These are phyloP conservation scores for Combretum micranthum DNA, from an alignment of 345 rosid species.

Conservation along the genomic window DNA sequence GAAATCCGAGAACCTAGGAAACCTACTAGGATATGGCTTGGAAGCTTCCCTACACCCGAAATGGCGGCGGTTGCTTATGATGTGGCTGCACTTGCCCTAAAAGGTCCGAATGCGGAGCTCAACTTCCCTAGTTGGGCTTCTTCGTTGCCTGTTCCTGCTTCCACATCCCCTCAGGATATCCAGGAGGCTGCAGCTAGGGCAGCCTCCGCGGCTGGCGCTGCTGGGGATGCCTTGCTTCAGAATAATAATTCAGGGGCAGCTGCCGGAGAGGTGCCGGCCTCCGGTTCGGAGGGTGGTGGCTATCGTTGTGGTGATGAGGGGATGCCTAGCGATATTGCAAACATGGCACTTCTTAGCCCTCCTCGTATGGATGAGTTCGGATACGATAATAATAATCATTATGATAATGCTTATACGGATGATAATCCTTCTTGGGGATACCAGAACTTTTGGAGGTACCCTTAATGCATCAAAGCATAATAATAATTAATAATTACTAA, in stretches of 20 bases:
- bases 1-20: constrained; percentile 20
- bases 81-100: constrained; percentile 17
- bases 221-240: constrained; percentile 9
- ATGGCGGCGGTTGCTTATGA: constrained; percentile 22
- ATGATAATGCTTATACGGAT: neutral
- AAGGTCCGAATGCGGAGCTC: constrained; percentile 16
- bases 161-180: constrained; percentile 11
- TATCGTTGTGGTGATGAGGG: constrained; percentile 64
- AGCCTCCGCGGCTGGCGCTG: constrained; percentile 14
- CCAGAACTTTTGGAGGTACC: constrained; percentile 15
- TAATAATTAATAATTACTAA: no score
- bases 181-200: constrained; percentile 20
- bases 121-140: constrained; percentile 15
- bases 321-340: constrained; percentile 66
- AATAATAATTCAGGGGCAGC: neutral
- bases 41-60: constrained; percentile 20
- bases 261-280: neutral
- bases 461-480: constrained; percentile 3
- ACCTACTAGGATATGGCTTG: constrained; percentile 20
- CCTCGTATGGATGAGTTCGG: constrained; percentile 35
- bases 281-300: neutral
- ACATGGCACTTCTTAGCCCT: constrained; percentile 96
- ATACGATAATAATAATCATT: neutral
- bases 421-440: neutral
- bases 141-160: constrained; percentile 13